Conservation (phyloP, 2,329 filamentous ascomycete genomes). For the Penicillium sp. region DNA sequence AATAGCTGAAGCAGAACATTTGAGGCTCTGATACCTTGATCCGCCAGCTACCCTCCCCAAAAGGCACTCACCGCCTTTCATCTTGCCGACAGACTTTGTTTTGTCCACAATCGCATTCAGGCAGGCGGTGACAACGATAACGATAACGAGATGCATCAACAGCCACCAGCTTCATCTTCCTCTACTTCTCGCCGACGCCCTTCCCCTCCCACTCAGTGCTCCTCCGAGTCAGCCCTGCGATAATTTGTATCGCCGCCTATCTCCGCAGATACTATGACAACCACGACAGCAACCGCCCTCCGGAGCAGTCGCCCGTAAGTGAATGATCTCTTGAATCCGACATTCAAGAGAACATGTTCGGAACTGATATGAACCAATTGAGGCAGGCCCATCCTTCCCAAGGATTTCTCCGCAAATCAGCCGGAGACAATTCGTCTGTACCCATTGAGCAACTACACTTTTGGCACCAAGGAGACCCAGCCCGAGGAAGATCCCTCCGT, state of each 20-base stretch:
- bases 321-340: background rate
- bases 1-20: too few relatives aligned
- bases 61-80: background rate
- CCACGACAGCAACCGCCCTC: conserved; percentile 73
- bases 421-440: conserved; percentile 88
- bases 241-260: background rate
- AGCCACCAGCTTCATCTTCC: background rate
- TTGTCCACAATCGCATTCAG: background rate
- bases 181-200: background rate
- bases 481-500: conserved; percentile 97
- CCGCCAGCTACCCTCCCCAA: background rate
- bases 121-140: conserved; percentile 14
- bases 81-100: background rate
- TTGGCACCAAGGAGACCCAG: conserved; percentile 97
- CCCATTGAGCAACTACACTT: conserved; percentile 97
- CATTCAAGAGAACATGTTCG: background rate
- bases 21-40: too few relatives aligned
- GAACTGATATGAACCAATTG: conserved; percentile 19
- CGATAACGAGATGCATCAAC: conserved; percentile 20
- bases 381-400: conserved; percentile 71
- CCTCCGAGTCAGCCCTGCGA: background rate
- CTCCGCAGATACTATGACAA: conserved; percentile 67
- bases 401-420: conserved; percentile 86
- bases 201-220: background rate
- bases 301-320: conserved; percentile 72